Evolutionary conservation across 345 rosid species (phyloP), one percentile per base, ranked within the genome.

Genomic region (Salix viminalis): DNA sequence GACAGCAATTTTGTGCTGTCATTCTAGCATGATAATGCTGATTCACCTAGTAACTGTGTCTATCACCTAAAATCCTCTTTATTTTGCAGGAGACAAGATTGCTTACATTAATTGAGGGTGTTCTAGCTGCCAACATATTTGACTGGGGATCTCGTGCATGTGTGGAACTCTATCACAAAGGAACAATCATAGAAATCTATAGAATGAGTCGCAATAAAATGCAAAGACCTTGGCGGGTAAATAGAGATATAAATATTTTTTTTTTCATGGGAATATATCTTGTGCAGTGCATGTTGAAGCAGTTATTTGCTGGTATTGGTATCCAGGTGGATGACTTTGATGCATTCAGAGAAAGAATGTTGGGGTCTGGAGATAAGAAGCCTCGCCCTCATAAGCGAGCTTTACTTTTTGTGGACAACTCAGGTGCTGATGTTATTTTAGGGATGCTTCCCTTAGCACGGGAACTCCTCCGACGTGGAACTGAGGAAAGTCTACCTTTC

Each of bases 141-240:
- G 99, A 96, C 84, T 96, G 99, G 99, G 99, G 99, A 77, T 93
- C 98, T 74, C 91, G 97, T 69, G 97, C 99, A 37, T 96, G 99
- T 83, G 99, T 96, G 83, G 99, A 96, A 75, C 94, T 96, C 72
- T 96, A 96, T 83, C 99, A 92, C 77, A 92, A 96, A 78, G 99
- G 99, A 73, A 96, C 99, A 44, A 96, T 96, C 70, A 96, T 96
- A 76, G 99, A 96, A 84, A 96, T 96, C 76, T 96, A 96, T 73
- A 89, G 99, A 85, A 96, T 96, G 99, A 96, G 99, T 75, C 94
- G 99, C 75, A 81, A 93, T 81, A 96, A 96, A 83, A 96, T 96
- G 99, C 99, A 92, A 74, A 88, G 99, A 84, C 99, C 99, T 2
- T 96, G 99, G 99, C 84, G 88, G 88, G 99, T 92, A 61, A 75